Base-by-base conservation (phyloP, 805 yeast species). In the Wickerhamiella siamensis region DNA sequence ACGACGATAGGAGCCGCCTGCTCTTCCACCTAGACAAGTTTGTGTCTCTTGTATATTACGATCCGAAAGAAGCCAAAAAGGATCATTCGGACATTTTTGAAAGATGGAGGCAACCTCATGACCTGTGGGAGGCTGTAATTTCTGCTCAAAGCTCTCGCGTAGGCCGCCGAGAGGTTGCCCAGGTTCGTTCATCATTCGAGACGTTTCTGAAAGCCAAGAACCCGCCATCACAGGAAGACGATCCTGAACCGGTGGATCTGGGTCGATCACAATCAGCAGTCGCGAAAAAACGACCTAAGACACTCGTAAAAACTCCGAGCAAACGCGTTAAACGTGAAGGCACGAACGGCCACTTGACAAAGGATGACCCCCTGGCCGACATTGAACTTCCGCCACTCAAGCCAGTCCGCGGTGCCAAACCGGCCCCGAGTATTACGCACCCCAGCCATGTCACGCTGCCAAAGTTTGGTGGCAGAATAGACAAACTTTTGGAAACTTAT, bases 401-500 rank as follows among this genome's bases (percentile, higher is more conserved):
- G 3, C 27, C 33, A 8, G 33, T 31, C 16, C 15, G 18, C 17
- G 36, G 45, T 4, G 33, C 19, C 2, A 33, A 22, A 9, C 6
- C 15, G 3, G 60, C 63, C 19, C 76, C 70, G 35, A 57, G 67
- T 3, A 63, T 77, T 4, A 69, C 80, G 0, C 78, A 79, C 50
- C 86, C 87, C 5, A 60, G 64, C 20, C 81, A 77, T 58, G 64
- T 63, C 5, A 58, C 71, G 0, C 52, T 57, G 5, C 77, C 81
- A 1, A 53, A 65, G 40, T 72, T 57, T 47, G 48, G 48, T 5
- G 47, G 55, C 4, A 57, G 59, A 17, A 48, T 80, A 33, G 62
- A 59, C 5, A 63, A 57, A 1, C 72, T 69, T 47, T 59, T 82
- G 26, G 47, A 60, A n/a, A 74, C 83, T 0, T 82, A 67, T 57